Conservation (phyloP, 176 grass and related monocot genomes). For the Calamus simplicifolius region DNA sequence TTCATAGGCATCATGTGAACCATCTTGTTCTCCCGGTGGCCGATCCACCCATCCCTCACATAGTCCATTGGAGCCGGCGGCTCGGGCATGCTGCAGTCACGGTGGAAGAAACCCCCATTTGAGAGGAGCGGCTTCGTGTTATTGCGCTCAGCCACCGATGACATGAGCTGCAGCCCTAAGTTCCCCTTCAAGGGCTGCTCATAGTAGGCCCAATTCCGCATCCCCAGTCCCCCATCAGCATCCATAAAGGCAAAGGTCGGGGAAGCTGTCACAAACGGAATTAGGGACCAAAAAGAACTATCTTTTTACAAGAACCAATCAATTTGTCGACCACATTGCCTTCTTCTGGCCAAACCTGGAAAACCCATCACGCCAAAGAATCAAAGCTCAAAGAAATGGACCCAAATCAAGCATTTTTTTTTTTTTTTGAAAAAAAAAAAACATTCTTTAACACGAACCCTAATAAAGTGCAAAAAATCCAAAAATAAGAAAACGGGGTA, state of each 20-base stretch:
- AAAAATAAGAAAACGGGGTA: too few relatives aligned
- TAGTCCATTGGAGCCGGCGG: too few relatives aligned
- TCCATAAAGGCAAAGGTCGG: conserved; percentile 7
- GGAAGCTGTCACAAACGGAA: neutral
- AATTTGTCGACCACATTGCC: conserved; percentile 11
- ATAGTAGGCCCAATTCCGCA: conserved; percentile 20
- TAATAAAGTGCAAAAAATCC: neutral
- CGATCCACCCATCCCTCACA: conserved; percentile 11
- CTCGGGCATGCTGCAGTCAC: too few relatives aligned
- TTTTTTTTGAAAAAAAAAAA: neutral
- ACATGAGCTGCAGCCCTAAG: conserved; percentile 21
- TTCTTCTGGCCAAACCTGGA: neutral
- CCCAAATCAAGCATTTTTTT: too few relatives aligned
- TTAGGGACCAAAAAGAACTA: neutral
- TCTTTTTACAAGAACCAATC: neutral
- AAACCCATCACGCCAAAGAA: conserved; percentile 7
- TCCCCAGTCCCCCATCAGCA: conserved; percentile 10
- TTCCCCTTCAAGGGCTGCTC: conserved; percentile 16
- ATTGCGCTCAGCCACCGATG: neutral
- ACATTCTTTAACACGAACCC: conserved; percentile 9
- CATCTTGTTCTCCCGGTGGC: conserved; percentile 15
- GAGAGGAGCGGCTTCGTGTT: conserved; percentile 11
- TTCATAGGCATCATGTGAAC: conserved; percentile 12
- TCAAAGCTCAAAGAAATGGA: neutral
- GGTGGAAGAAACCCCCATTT: too few relatives aligned